Evolutionary conservation across 1,284 basidiomycete species (phyloP).

Genomic region (Dichomitus squalens): DNA sequence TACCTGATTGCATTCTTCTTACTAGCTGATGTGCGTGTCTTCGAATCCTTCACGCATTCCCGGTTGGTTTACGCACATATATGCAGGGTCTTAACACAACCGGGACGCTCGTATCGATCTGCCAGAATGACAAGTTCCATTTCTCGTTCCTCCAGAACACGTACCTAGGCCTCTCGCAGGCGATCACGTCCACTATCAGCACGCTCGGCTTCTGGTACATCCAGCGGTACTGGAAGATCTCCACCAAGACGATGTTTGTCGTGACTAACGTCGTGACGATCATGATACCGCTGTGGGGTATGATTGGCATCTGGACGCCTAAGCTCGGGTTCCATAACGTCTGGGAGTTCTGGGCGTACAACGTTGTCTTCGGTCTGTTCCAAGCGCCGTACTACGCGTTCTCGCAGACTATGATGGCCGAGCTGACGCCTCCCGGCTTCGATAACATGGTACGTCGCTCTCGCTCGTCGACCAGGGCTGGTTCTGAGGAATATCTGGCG

Average conservation of each 20-base stretch:
- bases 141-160: slow-evolving; percentile 79
- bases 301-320: slow-evolving; percentile 82
- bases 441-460: slow-evolving; percentile 68
- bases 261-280: slow-evolving; percentile 79
- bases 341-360: slow-evolving; percentile 88
- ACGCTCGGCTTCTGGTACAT: slow-evolving; percentile 82
- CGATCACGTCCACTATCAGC: slow-evolving; percentile 67
- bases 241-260: slow-evolving; percentile 79
- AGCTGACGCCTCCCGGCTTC: slow-evolving; percentile 79
- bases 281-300: slow-evolving; percentile 83
- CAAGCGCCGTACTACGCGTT: slow-evolving; percentile 89
- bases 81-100: slow-evolving; percentile 76
- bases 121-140: slow-evolving; percentile 76
- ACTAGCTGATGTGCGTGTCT: slow-evolving; percentile 63
- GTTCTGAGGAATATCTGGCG: background rate
- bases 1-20: slow-evolving; percentile 80
- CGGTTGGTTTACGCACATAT: background rate
- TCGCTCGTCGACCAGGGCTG: too few species aligned
- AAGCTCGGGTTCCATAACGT: slow-evolving; percentile 80
- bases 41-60: background rate
- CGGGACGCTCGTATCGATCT: slow-evolving; percentile 72
- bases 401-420: slow-evolving; percentile 87
- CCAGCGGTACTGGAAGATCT: slow-evolving; percentile 75
- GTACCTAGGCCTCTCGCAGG: slow-evolving; percentile 75
- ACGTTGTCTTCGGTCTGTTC: slow-evolving; percentile 80